These are phyloP conservation scores for Wallacemonas collosoma DNA, from an alignment of 208 protist genomes.

Conservation along the genomic window DNA sequence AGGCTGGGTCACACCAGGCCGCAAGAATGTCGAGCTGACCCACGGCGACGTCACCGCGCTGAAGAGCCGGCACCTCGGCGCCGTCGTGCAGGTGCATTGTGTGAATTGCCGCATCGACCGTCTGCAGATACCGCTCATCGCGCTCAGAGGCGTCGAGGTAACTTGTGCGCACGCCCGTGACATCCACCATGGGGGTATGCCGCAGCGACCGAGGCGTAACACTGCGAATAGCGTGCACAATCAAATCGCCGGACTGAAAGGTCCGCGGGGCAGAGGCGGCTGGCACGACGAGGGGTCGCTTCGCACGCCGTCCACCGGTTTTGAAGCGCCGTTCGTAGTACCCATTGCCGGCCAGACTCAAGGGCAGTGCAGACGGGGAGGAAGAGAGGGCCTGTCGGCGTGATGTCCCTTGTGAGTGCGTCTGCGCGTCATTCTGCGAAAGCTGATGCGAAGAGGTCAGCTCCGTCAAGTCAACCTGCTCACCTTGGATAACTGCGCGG, in stretches of 20 bases:
- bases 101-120: constrained; percentile 56
- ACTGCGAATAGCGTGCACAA: constrained; percentile 32
- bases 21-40: constrained; percentile 51
- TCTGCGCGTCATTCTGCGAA: no score
- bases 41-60: constrained; percentile 58
- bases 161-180: constrained; percentile 72
- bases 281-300: neutral
- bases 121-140: constrained; percentile 26
- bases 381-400: no score
- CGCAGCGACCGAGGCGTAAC: constrained; percentile 43
- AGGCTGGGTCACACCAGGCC: constrained; percentile 27
- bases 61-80: constrained; percentile 71
- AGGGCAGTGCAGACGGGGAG: constrained; percentile 21
- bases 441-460: neutral
- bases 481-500: constrained; percentile 4
- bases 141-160: constrained; percentile 55
- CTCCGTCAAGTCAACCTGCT: constrained; percentile 7
- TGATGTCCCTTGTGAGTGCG: no score
- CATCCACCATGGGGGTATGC: constrained; percentile 60
- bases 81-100: constrained; percentile 87
- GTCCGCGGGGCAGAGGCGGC: neutral
- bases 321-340: constrained; percentile 75
- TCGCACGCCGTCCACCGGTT: neutral
- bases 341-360: constrained; percentile 60
- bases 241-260: constrained; percentile 40